Evolutionary conservation across 164 flowering plant genomes (phyloP), one percentile per base, ranked within the genome.

Genomic region (Tetracentron sinense): DNA sequence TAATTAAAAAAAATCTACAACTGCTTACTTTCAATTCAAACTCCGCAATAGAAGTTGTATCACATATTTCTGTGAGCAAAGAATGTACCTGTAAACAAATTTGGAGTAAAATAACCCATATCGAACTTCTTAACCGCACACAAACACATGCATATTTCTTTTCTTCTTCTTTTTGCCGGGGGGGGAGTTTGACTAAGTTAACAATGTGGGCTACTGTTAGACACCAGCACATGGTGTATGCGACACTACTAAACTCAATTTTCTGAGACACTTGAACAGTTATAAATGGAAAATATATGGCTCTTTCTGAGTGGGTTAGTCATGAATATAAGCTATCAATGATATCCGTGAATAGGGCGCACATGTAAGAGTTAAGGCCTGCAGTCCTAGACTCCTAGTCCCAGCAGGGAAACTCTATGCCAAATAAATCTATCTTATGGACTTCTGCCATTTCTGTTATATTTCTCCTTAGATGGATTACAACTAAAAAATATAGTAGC

Each of bases 41-140:
- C 73, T 91, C 93, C 42, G 89, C 89, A 65, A 91, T 71, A 50
- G 94, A 83, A 47, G 89, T 69, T 69, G 97, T 80, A 65, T 86
- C 78, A 68, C 94, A 89, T 62, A 89, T 76, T 25, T 72, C 80
- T 47, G 81, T 66, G 23, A 92, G 62, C 60, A 92, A 79, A 62
- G 82, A 81, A 71, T 85, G 74, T 70, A 89, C 86, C 96, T 89
- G 81, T 22, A 56, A 62, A 54, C 21, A 59, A 23, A 23, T 42
- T 25, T 51, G 33, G 51, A 54, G 30, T 17, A 16, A 53, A 48
- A 14, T 62, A 25, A 54, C 19, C 50, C 38, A n/a, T 1, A 47
- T 30, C 30, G 52, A 70, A 44, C 4, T 20, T 30, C 17, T 26
- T 33, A 1, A n/a, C n/a, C n/a, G n/a, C n/a, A n/a, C n/a, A n/a